A percentile compares a stretch with the other conserved stretches of the same genome.
Evolutionary conservation across 2,329 filamentous ascomycete species (phyloP).

Genomic region (Trichoderma aggressivum): DNA sequence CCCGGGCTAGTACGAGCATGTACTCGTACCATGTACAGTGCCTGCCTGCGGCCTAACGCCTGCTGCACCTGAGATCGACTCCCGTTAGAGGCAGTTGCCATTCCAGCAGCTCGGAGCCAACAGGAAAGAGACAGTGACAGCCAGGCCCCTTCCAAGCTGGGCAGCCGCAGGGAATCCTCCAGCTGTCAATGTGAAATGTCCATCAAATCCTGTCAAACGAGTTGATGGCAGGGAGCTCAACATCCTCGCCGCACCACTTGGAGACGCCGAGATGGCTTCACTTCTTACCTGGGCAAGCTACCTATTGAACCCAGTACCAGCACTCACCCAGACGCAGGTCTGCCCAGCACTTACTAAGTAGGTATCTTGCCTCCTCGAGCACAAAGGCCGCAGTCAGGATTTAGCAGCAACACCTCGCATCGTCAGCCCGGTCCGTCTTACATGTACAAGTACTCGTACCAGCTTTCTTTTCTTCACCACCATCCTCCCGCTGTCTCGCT

Average conservation of each 20-base stretch:
- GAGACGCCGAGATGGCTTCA: neutral
- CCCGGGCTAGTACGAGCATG: neutral
- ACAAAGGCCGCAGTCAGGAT: neutral
- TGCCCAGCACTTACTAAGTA: neutral
- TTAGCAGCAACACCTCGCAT: neutral
- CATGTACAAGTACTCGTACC: neutral
- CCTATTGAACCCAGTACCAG: neutral
- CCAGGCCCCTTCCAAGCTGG: neutral
- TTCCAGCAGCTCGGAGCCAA: conserved; percentile 14
- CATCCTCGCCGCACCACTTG: neutral
- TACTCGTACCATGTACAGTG: neutral
- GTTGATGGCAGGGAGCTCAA: neutral
- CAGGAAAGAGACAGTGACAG: conserved; percentile 16
- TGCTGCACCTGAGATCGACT: neutral
- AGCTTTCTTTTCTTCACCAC: neutral
- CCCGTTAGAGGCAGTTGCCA: neutral
- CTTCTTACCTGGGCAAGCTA: neutral
- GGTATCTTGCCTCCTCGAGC: neutral
- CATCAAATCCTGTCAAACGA: neutral
- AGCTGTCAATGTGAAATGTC: neutral
- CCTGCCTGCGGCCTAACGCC: neutral
- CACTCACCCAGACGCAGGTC: neutral
- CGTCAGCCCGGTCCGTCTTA: conserved; percentile 2
- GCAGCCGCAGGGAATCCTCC: neutral
- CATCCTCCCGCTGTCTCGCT: neutral